Conservation (phyloP, 345 rosid genomes). For the sweet orange (Citrus sinensis) region DVS_A1.0 CM039169.1:32110001-32110500, state of each 20-base stretch:
- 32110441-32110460: slow-evolving; percentile 92
- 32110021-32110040: slow-evolving; percentile 86
- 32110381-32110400: not conserved
- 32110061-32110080: not conserved
- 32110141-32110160: slow-evolving; percentile 56
- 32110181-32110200: slow-evolving; percentile 91
- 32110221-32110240: slow-evolving; percentile 62
- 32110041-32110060: slow-evolving; percentile 95
- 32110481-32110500: slow-evolving; percentile 70
- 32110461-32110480: slow-evolving; percentile 98
- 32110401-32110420: slow-evolving; percentile 97
- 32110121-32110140: not conserved
- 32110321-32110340: slow-evolving; percentile 10
- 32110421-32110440: slow-evolving; percentile 87
- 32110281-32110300: slow-evolving; percentile 93
- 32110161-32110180: slow-evolving; percentile 94
- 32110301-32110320: slow-evolving; percentile 85
- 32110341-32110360: not conserved
- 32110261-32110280: slow-evolving; percentile 97
- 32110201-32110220: slow-evolving; percentile 62
- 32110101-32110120: not conserved
- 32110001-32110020: slow-evolving; percentile 88
- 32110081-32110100: not conserved
- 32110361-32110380: not conserved
- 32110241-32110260: slow-evolving; percentile 87